Base-by-base conservation (phyloP, 495 filamentous ascomycete species). In the Aspergillus steynii region DNA sequence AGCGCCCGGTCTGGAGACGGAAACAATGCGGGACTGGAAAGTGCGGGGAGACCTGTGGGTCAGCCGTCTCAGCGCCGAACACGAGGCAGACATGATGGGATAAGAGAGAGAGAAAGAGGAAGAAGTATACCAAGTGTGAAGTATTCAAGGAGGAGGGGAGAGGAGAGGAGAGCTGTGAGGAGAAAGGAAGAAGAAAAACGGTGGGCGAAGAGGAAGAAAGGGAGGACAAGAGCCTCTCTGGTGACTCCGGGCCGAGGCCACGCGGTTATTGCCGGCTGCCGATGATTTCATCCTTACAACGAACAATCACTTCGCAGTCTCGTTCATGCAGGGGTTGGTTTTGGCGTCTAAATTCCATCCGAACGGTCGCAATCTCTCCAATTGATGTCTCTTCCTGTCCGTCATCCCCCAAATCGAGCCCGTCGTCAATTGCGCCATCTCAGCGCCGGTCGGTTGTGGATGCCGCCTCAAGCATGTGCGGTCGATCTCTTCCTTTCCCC, bases 21-120 rank as follows among this genome's bases (percentile, higher is more conserved):
- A 64, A 29, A 62, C 37, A 65, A 78, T 71, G 72, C 74, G 76
- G 75, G 76, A 74, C 63, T 61, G 62, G 51, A 76, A 73, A 77
- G 72, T 78, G 78, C 78, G 78, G 78, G 78, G 78, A 76, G 76
- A 67, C 66, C 75, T 69, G 71, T 76, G 77, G 76, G 76, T 79
- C 74, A 79, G 62, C 66, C 78, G 73, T 76, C 75, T 75, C 69
- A 80, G 68, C 59, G 74, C 76, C 65, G 69, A 66, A 62, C 65
- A 65, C 34, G 69, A 71, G 63, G 68, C 66, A 68, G 69, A 69
- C 69, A 72, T 72, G 51, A 55, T 65, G 12, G 56, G 29, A 60
- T 60, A 59, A 62, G 56, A 67, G 60, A 58, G 49, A 63, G 63
- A 61, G 59, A 53, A 58, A 60, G 29, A 50, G 46, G 46, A 58